Evolutionary conservation across 306 rosid genomes (phyloP), one percentile per base, ranked within the genome.

Genomic region (Cicer pinnatifidum): DNA sequence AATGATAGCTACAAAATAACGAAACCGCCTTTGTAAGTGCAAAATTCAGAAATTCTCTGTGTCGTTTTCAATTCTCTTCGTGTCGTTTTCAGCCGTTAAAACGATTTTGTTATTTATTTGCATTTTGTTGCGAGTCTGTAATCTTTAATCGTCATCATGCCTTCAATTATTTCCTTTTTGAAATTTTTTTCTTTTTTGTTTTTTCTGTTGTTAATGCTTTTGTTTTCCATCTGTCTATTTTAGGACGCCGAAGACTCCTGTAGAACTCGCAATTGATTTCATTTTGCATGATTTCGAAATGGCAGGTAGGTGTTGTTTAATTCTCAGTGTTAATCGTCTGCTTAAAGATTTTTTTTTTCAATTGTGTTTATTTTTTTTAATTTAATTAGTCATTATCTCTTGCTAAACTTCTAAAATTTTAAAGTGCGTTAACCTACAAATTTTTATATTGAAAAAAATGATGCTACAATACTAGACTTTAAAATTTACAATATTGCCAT

Each of bases 251-350:
- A 83, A 84, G 82, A 87, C 96, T 56, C 96, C 97, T 1, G 84
- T 91, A 39, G 98, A 93, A 39, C 85, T 86, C 44, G 98, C 98
- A 67, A 86, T 93, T 82, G 97, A 93, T 80, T 93, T 93, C 73
- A 84, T 87, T 39, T 86, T 93, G 5, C 98, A 93, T 72, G 98
- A 93, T 86, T 93, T 93, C 60, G 98, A 93, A 88, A 93, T 93
- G 98, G 92, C 98, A 78, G 98, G 98, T 90, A 65, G 46, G 88
- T 64, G 60, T 69, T 51, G 58, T 67, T 44, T 23, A 58, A 5
- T 59, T 69, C 60, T 38, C 46, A 62, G 54, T 68, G 35, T 53
- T 37, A 23, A 56, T 82, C 79, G 35, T 71, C 8, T 69, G 40
- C n/a, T 51, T 43, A 15, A 12, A 8, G 9, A 44, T 12, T 47